phyloP scores from a whole-genome alignment of 2,329 filamentous ascomycete genomes.

The Fusarium euwallaceae region DNA sequence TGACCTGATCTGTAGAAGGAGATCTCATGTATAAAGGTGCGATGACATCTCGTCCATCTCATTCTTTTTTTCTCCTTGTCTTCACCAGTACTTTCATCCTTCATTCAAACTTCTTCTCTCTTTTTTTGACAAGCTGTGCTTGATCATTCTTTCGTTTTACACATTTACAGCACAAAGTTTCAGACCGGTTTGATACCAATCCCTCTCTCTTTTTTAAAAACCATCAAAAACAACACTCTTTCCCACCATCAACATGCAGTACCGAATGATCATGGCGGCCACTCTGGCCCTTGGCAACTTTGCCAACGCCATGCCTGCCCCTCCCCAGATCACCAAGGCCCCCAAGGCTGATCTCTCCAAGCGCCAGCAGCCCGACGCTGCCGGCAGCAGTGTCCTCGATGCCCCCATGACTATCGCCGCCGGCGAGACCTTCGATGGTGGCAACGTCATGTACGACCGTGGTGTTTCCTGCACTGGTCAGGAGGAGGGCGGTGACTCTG shows the following conservation, averaged over 20 bases:
- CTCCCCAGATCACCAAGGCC: constrained; percentile 37
- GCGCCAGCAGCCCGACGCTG: constrained; percentile 37
- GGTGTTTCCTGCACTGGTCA: constrained; percentile 46
- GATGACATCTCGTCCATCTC: background rate
- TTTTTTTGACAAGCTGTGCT: constrained; percentile 46
- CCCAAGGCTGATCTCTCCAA: constrained; percentile 28
- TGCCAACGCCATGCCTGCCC: constrained; percentile 39
- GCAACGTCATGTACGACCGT: constrained; percentile 46
- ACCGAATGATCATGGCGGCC: constrained; percentile 45
- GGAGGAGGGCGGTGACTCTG: constrained; percentile 48
- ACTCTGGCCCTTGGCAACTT: constrained; percentile 40
- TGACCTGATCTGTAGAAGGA: constrained; percentile 13
- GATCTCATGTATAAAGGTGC: constrained; percentile 33
- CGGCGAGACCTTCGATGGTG: constrained; percentile 48
- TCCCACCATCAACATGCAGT: constrained; percentile 43
- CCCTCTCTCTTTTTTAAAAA: constrained; percentile 5
- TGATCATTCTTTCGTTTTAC: constrained; percentile 38
- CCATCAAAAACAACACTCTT: background rate
- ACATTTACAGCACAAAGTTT: constrained; percentile 20
- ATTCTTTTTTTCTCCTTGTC: constrained; percentile 10
- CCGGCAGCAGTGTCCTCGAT: constrained; percentile 41
- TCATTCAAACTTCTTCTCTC: constrained; percentile 31
- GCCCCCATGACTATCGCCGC: constrained; percentile 45
- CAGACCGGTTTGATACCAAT: constrained; percentile 43
- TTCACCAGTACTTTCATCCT: constrained; percentile 37